Conservation (phyloP, 2,329 filamentous ascomycete species). For the Colletotrichum agaves region DNA sequence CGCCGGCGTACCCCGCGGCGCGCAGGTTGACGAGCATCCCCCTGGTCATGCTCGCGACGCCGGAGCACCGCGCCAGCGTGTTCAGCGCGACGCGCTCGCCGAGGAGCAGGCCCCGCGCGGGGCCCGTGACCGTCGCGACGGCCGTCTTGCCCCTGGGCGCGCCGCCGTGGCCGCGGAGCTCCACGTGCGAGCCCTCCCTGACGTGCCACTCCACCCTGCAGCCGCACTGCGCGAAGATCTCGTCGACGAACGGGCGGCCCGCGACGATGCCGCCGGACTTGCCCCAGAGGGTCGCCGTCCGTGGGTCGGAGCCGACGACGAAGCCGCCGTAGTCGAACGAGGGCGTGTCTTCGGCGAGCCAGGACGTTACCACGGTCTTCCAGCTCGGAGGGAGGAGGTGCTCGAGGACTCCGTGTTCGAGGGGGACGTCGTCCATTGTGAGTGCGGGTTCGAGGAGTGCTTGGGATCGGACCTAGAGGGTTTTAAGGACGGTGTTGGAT, state of each 20-base stretch:
- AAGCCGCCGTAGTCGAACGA: conserved; percentile 98
- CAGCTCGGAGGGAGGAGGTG: conserved; percentile 87
- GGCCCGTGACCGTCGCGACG: conserved; percentile 86
- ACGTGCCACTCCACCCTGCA: conserved; percentile 93
- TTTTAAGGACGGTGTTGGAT: not conserved
- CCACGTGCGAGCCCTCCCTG: conserved; percentile 77
- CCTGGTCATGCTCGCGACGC: conserved; percentile 79
- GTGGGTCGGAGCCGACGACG: conserved; percentile 81
- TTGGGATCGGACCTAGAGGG: not conserved
- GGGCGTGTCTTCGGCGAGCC: conserved; percentile 96
- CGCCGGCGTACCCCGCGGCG: conserved; percentile 79
- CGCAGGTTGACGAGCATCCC: conserved; percentile 66
- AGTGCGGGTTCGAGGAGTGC: not conserved
- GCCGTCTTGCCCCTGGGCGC: conserved; percentile 58
- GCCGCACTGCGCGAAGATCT: conserved; percentile 89
- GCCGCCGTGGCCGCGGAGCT: conserved; percentile 60
- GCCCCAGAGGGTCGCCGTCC: conserved; percentile 73
- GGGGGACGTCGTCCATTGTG: conserved; percentile 35
- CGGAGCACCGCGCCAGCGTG: conserved; percentile 88
- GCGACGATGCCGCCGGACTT: conserved; percentile 85
- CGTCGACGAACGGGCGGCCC: conserved; percentile 93
- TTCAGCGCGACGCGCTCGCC: conserved; percentile 95
- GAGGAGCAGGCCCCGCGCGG: conserved; percentile 82
- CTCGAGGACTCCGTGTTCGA: conserved; percentile 56
- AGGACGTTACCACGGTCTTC: conserved; percentile 81